Base-by-base conservation (phyloP, 305 asterid species). In the Vinca major region DNA sequence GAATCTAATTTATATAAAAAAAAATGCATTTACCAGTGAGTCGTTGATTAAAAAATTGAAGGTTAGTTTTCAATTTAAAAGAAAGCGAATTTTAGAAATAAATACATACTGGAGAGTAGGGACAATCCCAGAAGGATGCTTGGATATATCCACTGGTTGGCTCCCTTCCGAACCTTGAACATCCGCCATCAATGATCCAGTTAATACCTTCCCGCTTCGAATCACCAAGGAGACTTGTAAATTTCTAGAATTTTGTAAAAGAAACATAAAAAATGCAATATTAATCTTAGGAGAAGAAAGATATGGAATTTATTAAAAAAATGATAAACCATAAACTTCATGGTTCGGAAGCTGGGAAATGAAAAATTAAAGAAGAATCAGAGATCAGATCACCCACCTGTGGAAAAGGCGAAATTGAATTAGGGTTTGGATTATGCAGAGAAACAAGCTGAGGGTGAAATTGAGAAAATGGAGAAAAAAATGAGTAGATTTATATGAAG, bases 121-220 rank as follows among this genome's bases (percentile, higher is more conserved):
- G 37, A 91, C 93, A 62, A 87, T 86, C 61, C 97, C 95, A 55
- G 95, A 89, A 37, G 96, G 95, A 73, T 91, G 96, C 85, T 82
- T 87, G 49, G 95, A 70, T 52, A 74, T 78, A 86, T 91, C 97
- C 71, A 91, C 95, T 12, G 95, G 93, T 73, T 86, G 93, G 78
- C 70, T 86, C 63, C 95, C 96, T 76, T 86, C 96, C 71, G 79
- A 7, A 16, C 81, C 86, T 76, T 82, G 94, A 76, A 71, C 71
- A 72, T 86, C 96, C 39, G 97, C 96, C 97, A 88, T 86, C 71
- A 36, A 58, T 20, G 20, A 13, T 1, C 10, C 5, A 3, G 4
- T 44, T 2, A 10, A 14, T 44, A 19, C 11, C 3, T 16, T 2
- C 11, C n/a, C n/a, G 11, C 51, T 53, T 58, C 11, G 20, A 14